Evolutionary conservation across 768 basidiomycete genomes (phyloP).

Genomic region (Tricholomella constricta): DNA sequence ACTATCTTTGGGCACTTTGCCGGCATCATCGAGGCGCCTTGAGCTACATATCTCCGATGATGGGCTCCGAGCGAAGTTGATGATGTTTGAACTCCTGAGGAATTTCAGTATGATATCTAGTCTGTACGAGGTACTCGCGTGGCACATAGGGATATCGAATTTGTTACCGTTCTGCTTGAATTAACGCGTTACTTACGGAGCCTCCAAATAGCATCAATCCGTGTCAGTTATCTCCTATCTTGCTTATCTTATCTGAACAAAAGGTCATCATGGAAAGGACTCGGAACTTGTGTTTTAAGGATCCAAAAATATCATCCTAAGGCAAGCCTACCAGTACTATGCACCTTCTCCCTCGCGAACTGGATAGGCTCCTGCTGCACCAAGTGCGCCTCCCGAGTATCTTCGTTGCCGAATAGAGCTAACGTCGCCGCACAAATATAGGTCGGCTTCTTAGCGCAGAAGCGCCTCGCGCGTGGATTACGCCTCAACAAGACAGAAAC

Average conservation of each 20-base stretch:
- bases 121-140: no score
- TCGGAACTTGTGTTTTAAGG: background rate
- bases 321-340: slow-evolving; percentile 37
- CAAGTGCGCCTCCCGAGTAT: slow-evolving; percentile 41
- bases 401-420: background rate
- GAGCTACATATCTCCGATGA: no score
- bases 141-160: no score
- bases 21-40: no score
- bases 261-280: no score
- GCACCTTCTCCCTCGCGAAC: slow-evolving; percentile 75
- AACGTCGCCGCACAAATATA: slow-evolving; percentile 27
- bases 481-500: slow-evolving; percentile 88
- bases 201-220: no score
- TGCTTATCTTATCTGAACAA: slow-evolving; percentile 12
- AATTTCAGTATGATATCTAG: no score
- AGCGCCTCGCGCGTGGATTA: slow-evolving; percentile 91
- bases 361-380: slow-evolving; percentile 74
- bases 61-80: no score
- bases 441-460: slow-evolving; percentile 90
- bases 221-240: background rate
- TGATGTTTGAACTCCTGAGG: no score
- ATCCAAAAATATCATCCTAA: background rate
- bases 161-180: no score
- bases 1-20: no score
- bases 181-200: no score